These are phyloP conservation scores for Aciculoconidium aculeatum DNA, from an alignment of 805 yeast species.

Conservation along the genomic window DNA sequence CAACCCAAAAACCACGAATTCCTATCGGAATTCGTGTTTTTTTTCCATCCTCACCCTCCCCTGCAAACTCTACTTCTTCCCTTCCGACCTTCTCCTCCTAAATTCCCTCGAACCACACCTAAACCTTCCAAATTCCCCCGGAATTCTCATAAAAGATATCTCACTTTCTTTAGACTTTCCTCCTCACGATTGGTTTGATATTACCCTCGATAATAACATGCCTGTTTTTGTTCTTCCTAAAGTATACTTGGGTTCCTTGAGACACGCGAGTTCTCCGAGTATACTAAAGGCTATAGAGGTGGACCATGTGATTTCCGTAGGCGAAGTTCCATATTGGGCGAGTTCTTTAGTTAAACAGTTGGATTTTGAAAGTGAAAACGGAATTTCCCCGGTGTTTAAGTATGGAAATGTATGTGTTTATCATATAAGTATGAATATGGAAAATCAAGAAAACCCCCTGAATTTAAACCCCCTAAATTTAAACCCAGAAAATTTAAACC, in stretches of 20 bases:
- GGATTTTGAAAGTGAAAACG: slow-evolving; percentile 6
- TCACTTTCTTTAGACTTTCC: too few relatives aligned
- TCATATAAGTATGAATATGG: too few relatives aligned
- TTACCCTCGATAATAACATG: slow-evolving; percentile 27
- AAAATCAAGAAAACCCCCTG: slow-evolving; percentile 7
- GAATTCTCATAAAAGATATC: too few relatives aligned
- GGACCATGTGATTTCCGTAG: slow-evolving; percentile 26
- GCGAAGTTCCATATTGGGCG: slow-evolving; percentile 34
- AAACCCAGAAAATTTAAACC: too few relatives aligned
- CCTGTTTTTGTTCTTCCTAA: slow-evolving; percentile 27
- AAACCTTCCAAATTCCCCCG: too few relatives aligned
- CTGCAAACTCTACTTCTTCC: too few relatives aligned
- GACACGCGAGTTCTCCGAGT: slow-evolving; percentile 28
- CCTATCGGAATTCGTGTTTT: too few relatives aligned
- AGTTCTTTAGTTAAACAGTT: slow-evolving; percentile 7
- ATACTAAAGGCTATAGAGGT: slow-evolving; percentile 20
- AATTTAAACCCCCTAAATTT: slow-evolving; percentile 7
- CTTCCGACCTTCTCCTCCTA: too few relatives aligned
- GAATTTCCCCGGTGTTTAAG: slow-evolving; percentile 3
- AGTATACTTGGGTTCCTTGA: slow-evolving; percentile 26
- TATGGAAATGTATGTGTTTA: slow-evolving; percentile 15
- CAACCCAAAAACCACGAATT: too few relatives aligned
- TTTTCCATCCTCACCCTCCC: too few relatives aligned
- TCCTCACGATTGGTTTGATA: slow-evolving; percentile 30
- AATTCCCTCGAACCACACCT: too few relatives aligned